A percentile compares a stretch with the other conserved stretches of the same genome.
phyloP scores from a whole-genome alignment of 345 rosid genomes.

The Pelargonium nanum region DNA sequence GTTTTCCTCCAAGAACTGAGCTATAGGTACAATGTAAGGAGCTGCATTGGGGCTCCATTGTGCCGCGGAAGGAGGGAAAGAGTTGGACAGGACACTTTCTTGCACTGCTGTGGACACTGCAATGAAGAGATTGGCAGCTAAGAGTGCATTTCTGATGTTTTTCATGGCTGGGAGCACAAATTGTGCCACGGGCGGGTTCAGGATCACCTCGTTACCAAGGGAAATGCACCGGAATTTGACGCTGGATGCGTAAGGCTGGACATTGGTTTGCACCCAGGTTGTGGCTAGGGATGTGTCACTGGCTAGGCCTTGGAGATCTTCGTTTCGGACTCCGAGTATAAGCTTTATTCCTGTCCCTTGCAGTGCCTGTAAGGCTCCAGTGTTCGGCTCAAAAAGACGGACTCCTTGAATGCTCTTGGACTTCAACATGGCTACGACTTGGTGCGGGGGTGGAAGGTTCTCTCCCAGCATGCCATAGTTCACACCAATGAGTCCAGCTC shows the following conservation, averaged over 20 bases:
- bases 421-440: neutral
- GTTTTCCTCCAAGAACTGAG: slow-evolving; percentile 3
- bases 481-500: neutral
- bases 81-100: neutral
- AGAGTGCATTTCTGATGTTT: neutral
- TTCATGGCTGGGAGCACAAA: neutral
- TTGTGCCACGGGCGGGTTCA: neutral
- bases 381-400: neutral
- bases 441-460: neutral
- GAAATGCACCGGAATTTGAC: neutral
- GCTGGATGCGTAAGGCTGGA: neutral
- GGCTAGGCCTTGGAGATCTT: neutral
- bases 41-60: neutral
- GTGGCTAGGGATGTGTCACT: neutral
- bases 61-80: neutral
- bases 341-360: neutral
- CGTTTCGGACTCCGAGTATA: neutral
- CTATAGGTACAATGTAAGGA: slow-evolving; percentile 1
- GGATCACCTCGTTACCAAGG: neutral
- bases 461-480: neutral
- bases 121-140: neutral
- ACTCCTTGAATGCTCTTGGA: neutral
- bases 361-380: neutral
- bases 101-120: neutral
- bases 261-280: neutral